Evolutionary conservation across 345 rosid genomes (phyloP).

Genomic region (Syzygium aromaticum): DNA sequence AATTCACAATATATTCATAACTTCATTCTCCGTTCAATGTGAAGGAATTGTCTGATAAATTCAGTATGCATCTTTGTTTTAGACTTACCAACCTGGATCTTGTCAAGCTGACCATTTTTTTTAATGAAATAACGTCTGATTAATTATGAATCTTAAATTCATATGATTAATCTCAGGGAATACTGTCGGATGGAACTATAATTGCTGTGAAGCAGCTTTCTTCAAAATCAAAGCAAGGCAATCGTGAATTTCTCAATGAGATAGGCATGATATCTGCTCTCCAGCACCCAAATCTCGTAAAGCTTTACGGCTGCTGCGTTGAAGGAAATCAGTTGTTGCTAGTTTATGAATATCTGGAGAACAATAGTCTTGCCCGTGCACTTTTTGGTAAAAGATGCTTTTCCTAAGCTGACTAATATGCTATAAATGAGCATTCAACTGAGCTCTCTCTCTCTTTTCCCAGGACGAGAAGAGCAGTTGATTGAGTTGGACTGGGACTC

Average conservation of each 20-base stretch:
- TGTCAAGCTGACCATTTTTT: neutral
- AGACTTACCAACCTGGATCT: neutral
- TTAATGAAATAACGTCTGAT: neutral
- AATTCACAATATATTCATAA: neutral
- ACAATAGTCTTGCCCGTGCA: constrained; percentile 53
- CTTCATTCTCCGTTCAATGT: neutral
- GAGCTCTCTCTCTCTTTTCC: neutral
- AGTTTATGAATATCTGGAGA: constrained; percentile 57
- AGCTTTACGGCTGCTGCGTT: constrained; percentile 51
- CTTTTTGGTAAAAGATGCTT: constrained; percentile 31
- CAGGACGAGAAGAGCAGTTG: constrained; percentile 34
- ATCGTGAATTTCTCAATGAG: constrained; percentile 59
- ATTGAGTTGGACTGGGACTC: constrained; percentile 46
- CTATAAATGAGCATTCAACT: neutral
- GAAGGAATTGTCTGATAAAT: neutral
- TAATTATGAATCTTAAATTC: neutral
- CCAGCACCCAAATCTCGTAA: constrained; percentile 62
- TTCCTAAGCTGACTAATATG: neutral
- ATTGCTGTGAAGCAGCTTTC: constrained; percentile 73
- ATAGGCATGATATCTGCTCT: constrained; percentile 70
- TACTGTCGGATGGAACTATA: constrained; percentile 34
- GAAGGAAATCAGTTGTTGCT: constrained; percentile 60
- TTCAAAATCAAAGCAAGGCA: constrained; percentile 63
- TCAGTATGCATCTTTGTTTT: neutral
- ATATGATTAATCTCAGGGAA: constrained; percentile 24